These are phyloP conservation scores for Epichloe glyceriae DNA, from an alignment of 2,329 filamentous ascomycete species.

Conservation along the genomic window DNA sequence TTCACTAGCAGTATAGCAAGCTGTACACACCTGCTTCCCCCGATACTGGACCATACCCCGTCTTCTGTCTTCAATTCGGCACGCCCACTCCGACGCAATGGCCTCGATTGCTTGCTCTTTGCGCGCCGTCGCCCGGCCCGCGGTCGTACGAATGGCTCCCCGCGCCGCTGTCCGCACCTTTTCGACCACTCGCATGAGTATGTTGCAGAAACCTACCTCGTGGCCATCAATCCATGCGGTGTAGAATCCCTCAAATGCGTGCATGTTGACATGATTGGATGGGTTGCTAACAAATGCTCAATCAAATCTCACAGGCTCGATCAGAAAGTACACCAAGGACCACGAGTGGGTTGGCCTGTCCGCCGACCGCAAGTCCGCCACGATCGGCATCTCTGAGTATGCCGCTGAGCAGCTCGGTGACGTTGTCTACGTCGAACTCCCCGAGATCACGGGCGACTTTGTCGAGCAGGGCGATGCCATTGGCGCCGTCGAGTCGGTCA, in stretches of 20 bases:
- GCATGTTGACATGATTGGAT: background rate
- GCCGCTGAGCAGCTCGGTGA: conserved; percentile 87
- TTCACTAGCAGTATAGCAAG: background rate
- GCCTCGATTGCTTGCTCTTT: conserved; percentile 48
- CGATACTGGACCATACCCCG: background rate
- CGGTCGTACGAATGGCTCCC: conserved; percentile 24
- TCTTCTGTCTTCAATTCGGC: background rate
- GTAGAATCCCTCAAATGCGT: too few relatives aligned
- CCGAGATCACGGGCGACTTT: conserved; percentile 48
- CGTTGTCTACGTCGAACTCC: conserved; percentile 94
- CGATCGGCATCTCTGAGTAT: conserved; percentile 77
- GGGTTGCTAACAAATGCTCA: background rate
- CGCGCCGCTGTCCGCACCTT: conserved; percentile 30
- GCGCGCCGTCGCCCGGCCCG: conserved; percentile 32
- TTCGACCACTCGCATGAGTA: conserved; percentile 27
- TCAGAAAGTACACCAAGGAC: conserved; percentile 87
- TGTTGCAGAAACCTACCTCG: conserved; percentile 4
- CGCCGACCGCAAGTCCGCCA: conserved; percentile 68
- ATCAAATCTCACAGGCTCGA: conserved; percentile 32
- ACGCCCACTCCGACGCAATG: conserved; percentile 29
- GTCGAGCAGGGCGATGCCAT: conserved; percentile 69
- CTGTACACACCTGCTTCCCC: background rate
- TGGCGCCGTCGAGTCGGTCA: conserved; percentile 94
- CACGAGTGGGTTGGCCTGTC: conserved; percentile 96
- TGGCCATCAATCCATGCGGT: too few relatives aligned